Evolutionary conservation across 768 basidiomycete species (phyloP), one percentile per base, ranked within the genome.

Genomic region (Zangia roseola): DNA sequence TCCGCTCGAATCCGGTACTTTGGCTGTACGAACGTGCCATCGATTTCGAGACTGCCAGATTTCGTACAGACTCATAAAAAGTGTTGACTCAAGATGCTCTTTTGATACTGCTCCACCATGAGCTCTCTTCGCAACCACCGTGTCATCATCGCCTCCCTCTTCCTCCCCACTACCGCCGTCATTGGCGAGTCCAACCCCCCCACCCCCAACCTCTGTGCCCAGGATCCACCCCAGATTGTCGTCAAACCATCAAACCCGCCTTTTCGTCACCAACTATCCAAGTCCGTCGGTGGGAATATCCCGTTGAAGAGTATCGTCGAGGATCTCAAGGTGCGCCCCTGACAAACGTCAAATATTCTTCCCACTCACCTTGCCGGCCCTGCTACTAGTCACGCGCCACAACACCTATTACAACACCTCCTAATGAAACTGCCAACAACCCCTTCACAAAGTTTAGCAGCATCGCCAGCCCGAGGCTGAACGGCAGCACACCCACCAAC

Each of bases 131-230:
- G 84, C 47, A 81, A 81, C 68, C 85, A 88, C 65, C 74, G 90
- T 26, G 76, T 87, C 46, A 73, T 91, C 65, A 83, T 92, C 65
- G 90, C 88, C 14, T 85, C 86, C n/a, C 82, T 91, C 50, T 91
- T 92, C 63, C 81, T 91, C 30, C 90, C 90, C 31, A 80, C 79
- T 50, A 87, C 88, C 31, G 80, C 81, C 36, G 80, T 83, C 38
- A 70, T 82, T 35, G 82, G 79, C 63, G 71, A 72, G 49, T 81
- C 82, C 0, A 64, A 69, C 13, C 77, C 79, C 0, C 59, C 79
- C 1, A 82, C 83, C 0, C 80, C 83, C 10, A 73, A 75, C 26
- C 60, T 64, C 20, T 45, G 55, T 52, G 34, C 56, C 23, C 57
- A 51, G n/a, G 50, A 56, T 16, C 54, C 56, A 8, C 67, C 49